Conservation (phyloP, 108 stramenopile genomes). For the Hondaea fermentalgiana region DNA sequence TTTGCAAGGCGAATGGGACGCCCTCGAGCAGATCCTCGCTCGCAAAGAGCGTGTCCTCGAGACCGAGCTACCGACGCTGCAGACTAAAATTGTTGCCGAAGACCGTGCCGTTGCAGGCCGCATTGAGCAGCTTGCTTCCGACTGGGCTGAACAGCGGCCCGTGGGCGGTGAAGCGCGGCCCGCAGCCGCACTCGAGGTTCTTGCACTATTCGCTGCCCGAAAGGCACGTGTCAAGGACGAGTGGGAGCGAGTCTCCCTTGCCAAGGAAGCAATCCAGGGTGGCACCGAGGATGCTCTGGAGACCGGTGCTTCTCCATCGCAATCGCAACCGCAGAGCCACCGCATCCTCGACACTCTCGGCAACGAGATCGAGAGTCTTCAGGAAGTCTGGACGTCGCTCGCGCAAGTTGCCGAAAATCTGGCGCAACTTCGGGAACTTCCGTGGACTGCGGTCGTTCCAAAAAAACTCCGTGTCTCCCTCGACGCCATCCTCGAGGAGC, state of each 20-base stretch:
- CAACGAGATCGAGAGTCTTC: slow-evolving; percentile 68
- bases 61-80: slow-evolving; percentile 77
- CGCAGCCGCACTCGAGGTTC: slow-evolving; percentile 64
- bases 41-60: slow-evolving; percentile 74
- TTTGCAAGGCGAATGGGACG: slow-evolving; percentile 67
- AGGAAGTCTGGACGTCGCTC: slow-evolving; percentile 82
- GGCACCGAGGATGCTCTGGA: slow-evolving; percentile 29
- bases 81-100: slow-evolving; percentile 76
- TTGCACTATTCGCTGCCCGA: slow-evolving; percentile 69
- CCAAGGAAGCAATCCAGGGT: slow-evolving; percentile 74
- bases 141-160: slow-evolving; percentile 76
- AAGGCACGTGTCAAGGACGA: slow-evolving; percentile 67
- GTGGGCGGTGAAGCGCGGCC: slow-evolving; percentile 68
- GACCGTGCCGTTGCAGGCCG: slow-evolving; percentile 71
- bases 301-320: too few species aligned
- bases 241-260: slow-evolving; percentile 62
- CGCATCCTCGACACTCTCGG: slow-evolving; percentile 51
- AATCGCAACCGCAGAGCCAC: too few species aligned
- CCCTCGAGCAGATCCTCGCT: slow-evolving; percentile 72
- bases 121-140: slow-evolving; percentile 54
- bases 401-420: slow-evolving; percentile 55
- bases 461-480: slow-evolving; percentile 72
- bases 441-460: slow-evolving; percentile 72
- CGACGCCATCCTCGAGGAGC: slow-evolving; percentile 70
- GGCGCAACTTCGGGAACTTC: slow-evolving; percentile 66